These are phyloP conservation scores for Auriscalpium orientale DNA, from an alignment of 768 basidiomycete species.

Conservation along the genomic window DNA sequence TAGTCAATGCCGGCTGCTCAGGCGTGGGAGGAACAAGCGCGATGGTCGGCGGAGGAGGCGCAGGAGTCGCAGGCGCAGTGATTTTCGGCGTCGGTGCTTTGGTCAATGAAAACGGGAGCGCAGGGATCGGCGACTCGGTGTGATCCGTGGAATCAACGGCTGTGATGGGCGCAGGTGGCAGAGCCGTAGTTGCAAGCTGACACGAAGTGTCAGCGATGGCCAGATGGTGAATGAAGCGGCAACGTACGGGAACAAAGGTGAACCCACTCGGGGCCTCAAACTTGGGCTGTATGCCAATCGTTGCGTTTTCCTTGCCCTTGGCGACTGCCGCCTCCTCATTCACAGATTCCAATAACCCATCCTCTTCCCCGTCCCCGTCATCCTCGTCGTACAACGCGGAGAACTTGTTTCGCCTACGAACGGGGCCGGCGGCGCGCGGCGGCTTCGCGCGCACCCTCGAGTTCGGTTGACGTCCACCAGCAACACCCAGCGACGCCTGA, in stretches of 20 bases:
- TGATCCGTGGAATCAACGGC: constrained; percentile 1
- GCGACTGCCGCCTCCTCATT: constrained; percentile 33
- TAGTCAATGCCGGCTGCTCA: constrained; percentile 8
- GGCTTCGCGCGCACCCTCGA: background rate
- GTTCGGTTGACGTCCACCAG: constrained; percentile 5
- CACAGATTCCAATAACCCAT: constrained; percentile 26
- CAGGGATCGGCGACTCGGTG: constrained; percentile 12
- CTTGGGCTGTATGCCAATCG: constrained; percentile 44
- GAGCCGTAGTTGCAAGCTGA: constrained; percentile 8
- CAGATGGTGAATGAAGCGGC: background rate
- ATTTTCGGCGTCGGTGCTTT: constrained; percentile 14
- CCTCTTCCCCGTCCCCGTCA: constrained; percentile 28
- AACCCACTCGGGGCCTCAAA: constrained; percentile 60
- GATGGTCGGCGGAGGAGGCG: constrained; percentile 17
- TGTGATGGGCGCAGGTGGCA: constrained; percentile 60
- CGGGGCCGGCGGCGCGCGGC: constrained; percentile 28
- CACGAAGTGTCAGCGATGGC: constrained; percentile 9
- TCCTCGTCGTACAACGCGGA: constrained; percentile 58
- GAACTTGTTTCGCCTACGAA: constrained; percentile 45
- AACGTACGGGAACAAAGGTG: constrained; percentile 55
- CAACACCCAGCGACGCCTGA: background rate
- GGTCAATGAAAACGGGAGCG: constrained; percentile 14
- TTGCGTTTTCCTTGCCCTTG: constrained; percentile 38
- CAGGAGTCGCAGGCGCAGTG: constrained; percentile 16
- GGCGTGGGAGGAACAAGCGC: constrained; percentile 25